Evolutionary conservation across 495 filamentous ascomycete genomes (phyloP), one percentile per base, ranked within the genome.

Genomic region (Xylaria nigripes): DNA sequence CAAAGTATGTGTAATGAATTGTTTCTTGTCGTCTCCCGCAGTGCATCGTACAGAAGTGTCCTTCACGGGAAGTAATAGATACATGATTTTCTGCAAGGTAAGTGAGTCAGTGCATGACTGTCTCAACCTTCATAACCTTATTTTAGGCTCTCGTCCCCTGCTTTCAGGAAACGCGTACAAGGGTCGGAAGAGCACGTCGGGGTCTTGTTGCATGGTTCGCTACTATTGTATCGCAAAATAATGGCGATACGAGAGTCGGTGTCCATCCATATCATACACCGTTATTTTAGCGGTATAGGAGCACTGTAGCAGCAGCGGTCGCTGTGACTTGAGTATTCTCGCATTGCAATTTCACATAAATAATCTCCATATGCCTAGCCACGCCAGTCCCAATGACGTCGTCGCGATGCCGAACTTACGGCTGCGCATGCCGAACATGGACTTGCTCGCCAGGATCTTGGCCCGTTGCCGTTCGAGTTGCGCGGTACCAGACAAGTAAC

Each of bases 361-460:
- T 45, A 74, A 44, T 45, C 75, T 66, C 68, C 70, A 77, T 24
- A 76, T 42, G 1, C 90, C 90, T 70, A 91, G 68, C 53, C 81
- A 85, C 7, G 85, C 82, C 42, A 95, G 70, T 1, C 74, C 75
- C 7, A 84, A 72, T 2, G 88, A 87, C 30, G 89, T 84, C n/a
- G 75, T 74, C 15, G 79, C 81, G 55, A 94, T 85, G 32, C 84
- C 87, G 22, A 83, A 60, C 56, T 81, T 76, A 43, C 90, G 76
- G 59, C 79, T 83, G 16, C 80, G 80, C 76, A 96, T 85, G 24
- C 89, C 89, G 65, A 90, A 89, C 60, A 82, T 76, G 23, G 85
- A 83, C 24, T 82, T 78, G 64, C 83, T 85, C 57, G 79, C 74
- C 55, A 86, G 68, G 52, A 95, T 94, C 32, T 75, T 73, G 27